Percentiles rank a stretch among this genome's conserved stretches.
Conservation (phyloP, 2,329 filamentous ascomycete species). For the Colletotrichum noveboracense region DNA sequence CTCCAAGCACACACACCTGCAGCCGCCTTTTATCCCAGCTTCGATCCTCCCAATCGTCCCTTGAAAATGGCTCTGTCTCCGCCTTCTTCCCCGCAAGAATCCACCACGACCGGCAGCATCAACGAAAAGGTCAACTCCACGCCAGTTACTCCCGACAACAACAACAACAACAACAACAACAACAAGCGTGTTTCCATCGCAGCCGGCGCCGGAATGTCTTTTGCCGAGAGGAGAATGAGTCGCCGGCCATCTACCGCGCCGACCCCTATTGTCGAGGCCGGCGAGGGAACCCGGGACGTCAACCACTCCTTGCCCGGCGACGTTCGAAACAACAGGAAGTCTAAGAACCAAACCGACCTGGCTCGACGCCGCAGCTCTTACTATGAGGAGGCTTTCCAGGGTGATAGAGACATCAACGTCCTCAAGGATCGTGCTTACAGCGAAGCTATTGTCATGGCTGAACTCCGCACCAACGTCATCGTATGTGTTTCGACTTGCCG, state of each 20-base stretch:
- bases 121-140: neutral
- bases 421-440: conserved; percentile 52
- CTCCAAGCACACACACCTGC: neutral
- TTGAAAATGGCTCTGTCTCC: conserved; percentile 11
- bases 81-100: conserved; percentile 4
- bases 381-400: conserved; percentile 51
- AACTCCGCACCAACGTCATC: conserved; percentile 68
- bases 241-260: conserved; percentile 23
- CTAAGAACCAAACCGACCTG: conserved; percentile 35
- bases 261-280: conserved; percentile 39
- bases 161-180: conserved; percentile 12
- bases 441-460: conserved; percentile 65
- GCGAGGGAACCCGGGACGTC: conserved; percentile 40
- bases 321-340: conserved; percentile 31
- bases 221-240: conserved; percentile 36
- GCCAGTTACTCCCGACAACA: conserved; percentile 9
- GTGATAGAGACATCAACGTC: conserved; percentile 33
- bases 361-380: conserved; percentile 45
- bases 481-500: conserved; percentile 45
- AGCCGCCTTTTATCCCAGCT: conserved; percentile 8
- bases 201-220: conserved; percentile 23
- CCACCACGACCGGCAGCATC: neutral
- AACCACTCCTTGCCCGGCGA: conserved; percentile 46
- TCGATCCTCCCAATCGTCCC: conserved; percentile 1
- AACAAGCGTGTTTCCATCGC: conserved; percentile 8